These are phyloP conservation scores for Biscogniauxia sp. DNA, from an alignment of 2,329 filamentous ascomycete genomes.

Conservation along the genomic window DNA sequence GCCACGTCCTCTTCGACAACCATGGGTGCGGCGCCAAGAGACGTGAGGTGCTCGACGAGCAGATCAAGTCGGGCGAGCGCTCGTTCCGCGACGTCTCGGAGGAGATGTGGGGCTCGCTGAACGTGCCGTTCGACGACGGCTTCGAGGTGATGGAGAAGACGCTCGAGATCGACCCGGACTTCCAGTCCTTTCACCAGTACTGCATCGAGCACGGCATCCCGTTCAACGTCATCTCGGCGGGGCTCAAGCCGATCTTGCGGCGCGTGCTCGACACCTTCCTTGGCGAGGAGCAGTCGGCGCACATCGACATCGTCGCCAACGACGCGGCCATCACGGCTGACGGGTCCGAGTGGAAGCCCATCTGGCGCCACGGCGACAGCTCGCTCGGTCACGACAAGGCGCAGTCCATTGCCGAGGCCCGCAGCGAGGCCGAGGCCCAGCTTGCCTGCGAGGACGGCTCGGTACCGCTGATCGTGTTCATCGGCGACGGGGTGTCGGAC, in stretches of 20 bases:
- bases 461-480: slow-evolving; percentile 66
- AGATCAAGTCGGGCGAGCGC: slow-evolving; percentile 63
- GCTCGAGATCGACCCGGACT: slow-evolving; percentile 63
- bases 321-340: slow-evolving; percentile 59
- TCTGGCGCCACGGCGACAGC: slow-evolving; percentile 65
- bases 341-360: slow-evolving; percentile 60
- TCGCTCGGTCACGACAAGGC: slow-evolving; percentile 68
- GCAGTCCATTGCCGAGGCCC: slow-evolving; percentile 60
- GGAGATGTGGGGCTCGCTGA: slow-evolving; percentile 68
- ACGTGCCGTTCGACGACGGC: slow-evolving; percentile 65
- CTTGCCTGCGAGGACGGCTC: slow-evolving; percentile 53
- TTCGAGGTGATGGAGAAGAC: slow-evolving; percentile 62
- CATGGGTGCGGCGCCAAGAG: slow-evolving; percentile 59
- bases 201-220: slow-evolving; percentile 62
- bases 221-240: slow-evolving; percentile 69
- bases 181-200: slow-evolving; percentile 62
- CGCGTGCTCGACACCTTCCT: slow-evolving; percentile 63
- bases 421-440: slow-evolving; percentile 50
- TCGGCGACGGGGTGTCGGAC: slow-evolving; percentile 68
- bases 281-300: slow-evolving; percentile 55
- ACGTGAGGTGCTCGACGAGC: slow-evolving; percentile 56
- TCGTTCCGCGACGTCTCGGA: slow-evolving; percentile 69
- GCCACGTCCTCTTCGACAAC: slow-evolving; percentile 66
- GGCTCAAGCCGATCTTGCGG: slow-evolving; percentile 61
- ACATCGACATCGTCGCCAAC: slow-evolving; percentile 68